Conservation (phyloP, 495 filamentous ascomycete species). For the Massariosphaeria phaeospora region DNA sequence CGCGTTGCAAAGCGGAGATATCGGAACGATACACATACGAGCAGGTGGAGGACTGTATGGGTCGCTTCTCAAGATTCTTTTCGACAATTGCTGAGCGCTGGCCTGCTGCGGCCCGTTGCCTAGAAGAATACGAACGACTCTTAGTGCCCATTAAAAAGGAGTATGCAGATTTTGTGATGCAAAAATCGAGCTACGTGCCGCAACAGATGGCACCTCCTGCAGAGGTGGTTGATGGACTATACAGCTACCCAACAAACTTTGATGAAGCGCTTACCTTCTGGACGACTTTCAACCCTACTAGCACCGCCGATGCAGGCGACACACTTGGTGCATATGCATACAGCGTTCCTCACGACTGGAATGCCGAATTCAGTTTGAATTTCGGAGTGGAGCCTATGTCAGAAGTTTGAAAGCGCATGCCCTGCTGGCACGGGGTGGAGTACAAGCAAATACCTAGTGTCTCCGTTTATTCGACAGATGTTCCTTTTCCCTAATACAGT, state of each 20-base stretch:
- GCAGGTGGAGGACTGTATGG: slow-evolving; percentile 20
- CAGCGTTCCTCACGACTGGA: slow-evolving; percentile 15
- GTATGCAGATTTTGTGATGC: slow-evolving; percentile 15
- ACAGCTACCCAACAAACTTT: slow-evolving; percentile 3
- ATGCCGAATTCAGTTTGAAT: slow-evolving; percentile 14
- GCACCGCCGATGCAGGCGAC: slow-evolving; percentile 3
- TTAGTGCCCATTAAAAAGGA: slow-evolving; percentile 16
- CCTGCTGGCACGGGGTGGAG: too few relatives aligned
- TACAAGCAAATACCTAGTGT: too few relatives aligned
- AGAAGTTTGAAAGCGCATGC: too few relatives aligned
- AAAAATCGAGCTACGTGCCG: slow-evolving; percentile 1
- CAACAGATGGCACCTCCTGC: not conserved
- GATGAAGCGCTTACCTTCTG: slow-evolving; percentile 17
- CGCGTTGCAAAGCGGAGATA: slow-evolving; percentile 15
- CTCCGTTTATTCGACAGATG: too few relatives aligned
- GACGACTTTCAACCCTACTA: slow-evolving; percentile 15
- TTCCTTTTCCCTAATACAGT: too few relatives aligned
- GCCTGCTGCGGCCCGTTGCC: slow-evolving; percentile 18
- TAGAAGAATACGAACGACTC: slow-evolving; percentile 24
- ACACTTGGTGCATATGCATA: slow-evolving; percentile 5
- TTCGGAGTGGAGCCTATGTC: slow-evolving; percentile 13
- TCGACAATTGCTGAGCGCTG: slow-evolving; percentile 24
- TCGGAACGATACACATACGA: slow-evolving; percentile 9
- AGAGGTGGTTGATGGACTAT: not conserved
- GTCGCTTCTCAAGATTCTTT: slow-evolving; percentile 13